Evolutionary conservation across 2,329 filamentous ascomycete species (phyloP), one percentile per base, ranked within the genome.

Genomic region (Zymoseptoria pseudotritici): DNA sequence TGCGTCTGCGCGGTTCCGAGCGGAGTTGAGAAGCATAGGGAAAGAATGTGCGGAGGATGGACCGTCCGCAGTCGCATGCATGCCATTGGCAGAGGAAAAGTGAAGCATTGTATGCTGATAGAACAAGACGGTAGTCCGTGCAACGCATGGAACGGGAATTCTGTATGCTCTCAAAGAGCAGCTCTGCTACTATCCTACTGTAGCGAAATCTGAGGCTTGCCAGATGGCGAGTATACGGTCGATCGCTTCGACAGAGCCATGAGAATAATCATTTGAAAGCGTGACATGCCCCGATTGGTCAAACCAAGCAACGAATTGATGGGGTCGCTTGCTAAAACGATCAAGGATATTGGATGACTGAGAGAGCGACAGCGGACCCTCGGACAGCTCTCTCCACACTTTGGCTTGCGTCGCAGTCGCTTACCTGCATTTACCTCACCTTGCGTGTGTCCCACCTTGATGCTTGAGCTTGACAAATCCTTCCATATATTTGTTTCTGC

Each of bases 1-100:
- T 99, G 65, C 85, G 94, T 72, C 81, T 99, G 77, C 86, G 94
- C 70, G 94, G 94, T 50, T 97, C 93, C 73, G 94, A 99, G 82
- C 85, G 94, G 70, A 91, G 90, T 70, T 96, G 59, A 58, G 17
- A 46, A 17, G 11, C 36, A 46, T 46, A 17, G 13, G 13, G 36
- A 2, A 17, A 46, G 13, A 46, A 46, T 3, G 1, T 46, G 36
- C 13, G 6, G 17, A 7, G 13, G 36, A 46, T 3, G 36, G 11
- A 46, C 9, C 31, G 9, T 11, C 13, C 31, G 31, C 9, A 13
- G 36, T 46, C 11, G 13, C 36, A n/a, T 46, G 36, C 36, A n/a
- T 46, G 36, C 13, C 13, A n/a, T 46, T 7, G 36, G 17, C 13
- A 46, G 13, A 46, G 13, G 36, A 46, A 46, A 46, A 46, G 36